A percentile compares a stretch with the other conserved stretches of the same genome.
Conservation (phyloP, 2,329 filamentous ascomycete genomes). For the Colletotrichum filicis region DNA sequence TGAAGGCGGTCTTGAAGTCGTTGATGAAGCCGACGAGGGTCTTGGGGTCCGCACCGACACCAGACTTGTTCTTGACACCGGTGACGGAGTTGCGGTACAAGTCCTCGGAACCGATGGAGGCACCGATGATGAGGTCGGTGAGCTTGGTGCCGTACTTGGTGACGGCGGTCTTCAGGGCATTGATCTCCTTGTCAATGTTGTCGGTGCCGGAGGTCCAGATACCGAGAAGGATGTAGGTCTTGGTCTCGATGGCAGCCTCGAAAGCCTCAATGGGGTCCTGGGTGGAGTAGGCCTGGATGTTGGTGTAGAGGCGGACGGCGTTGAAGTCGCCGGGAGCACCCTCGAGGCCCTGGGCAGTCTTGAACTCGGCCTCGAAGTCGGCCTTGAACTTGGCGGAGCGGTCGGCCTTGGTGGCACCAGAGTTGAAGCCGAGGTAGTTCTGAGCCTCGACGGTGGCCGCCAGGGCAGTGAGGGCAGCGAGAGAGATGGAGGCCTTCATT, state of each 20-base stretch:
- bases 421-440: conserved; percentile 67
- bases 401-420: conserved; percentile 57
- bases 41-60: conserved; percentile 68
- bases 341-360: conserved; percentile 50
- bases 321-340: conserved; percentile 66
- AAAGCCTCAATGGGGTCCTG: conserved; percentile 84
- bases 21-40: conserved; percentile 73
- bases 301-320: conserved; percentile 74
- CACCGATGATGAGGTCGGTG: conserved; percentile 69
- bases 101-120: conserved; percentile 75
- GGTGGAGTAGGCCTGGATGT: conserved; percentile 73
- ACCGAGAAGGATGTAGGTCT: conserved; percentile 71
- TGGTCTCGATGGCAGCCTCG: conserved; percentile 73
- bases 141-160: conserved; percentile 60
- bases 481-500: conserved; percentile 53
- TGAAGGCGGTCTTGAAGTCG: conserved; percentile 69
- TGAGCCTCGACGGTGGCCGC: conserved; percentile 52
- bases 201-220: conserved; percentile 69
- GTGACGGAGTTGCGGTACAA: conserved; percentile 72
- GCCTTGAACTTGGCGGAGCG: conserved; percentile 62
- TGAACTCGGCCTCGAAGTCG: conserved; percentile 61
- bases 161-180: conserved; percentile 67
- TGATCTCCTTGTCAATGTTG: conserved; percentile 70
- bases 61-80: conserved; percentile 71
- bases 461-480: conserved; percentile 50